These are phyloP conservation scores for Penicillium sp. DNA, from an alignment of 2,329 filamentous ascomycete genomes.

Conservation along the genomic window DNA sequence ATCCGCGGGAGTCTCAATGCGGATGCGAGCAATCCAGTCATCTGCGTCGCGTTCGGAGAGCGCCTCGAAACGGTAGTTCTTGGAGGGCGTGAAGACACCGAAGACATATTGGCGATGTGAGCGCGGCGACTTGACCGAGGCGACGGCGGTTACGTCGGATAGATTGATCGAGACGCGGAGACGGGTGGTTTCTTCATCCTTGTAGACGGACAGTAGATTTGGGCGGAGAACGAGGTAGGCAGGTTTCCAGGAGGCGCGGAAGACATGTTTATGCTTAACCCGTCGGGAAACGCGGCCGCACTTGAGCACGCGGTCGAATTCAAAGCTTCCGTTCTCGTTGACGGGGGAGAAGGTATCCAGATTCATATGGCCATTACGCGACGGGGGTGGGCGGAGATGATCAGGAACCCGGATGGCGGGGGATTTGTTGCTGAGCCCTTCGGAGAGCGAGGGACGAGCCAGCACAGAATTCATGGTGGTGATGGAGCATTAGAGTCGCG, in stretches of 20 bases:
- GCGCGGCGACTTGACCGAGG: constrained; percentile 84
- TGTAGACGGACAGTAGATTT: constrained; percentile 89
- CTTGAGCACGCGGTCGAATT: constrained; percentile 92
- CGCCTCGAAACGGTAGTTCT: constrained; percentile 89
- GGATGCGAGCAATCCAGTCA: constrained; percentile 82
- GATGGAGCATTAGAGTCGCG: not conserved
- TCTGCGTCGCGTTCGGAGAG: constrained; percentile 70
- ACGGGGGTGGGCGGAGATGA: constrained; percentile 23
- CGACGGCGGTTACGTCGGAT: constrained; percentile 86
- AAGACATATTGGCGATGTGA: constrained; percentile 85
- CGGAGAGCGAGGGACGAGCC: constrained; percentile 21
- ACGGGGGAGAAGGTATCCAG: constrained; percentile 77
- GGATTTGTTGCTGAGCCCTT: constrained; percentile 24
- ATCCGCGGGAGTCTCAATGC: constrained; percentile 77
- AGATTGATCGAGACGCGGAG: constrained; percentile 85
- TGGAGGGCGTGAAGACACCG: constrained; percentile 84
- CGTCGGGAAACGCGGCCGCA: constrained; percentile 82
- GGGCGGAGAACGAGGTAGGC: constrained; percentile 88
- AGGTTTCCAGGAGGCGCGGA: constrained; percentile 78
- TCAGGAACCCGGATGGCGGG: constrained; percentile 30
- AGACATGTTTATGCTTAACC: constrained; percentile 89
- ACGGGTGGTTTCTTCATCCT: constrained; percentile 84
- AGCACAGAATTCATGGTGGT: constrained; percentile 29
- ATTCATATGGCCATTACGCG: constrained; percentile 50
- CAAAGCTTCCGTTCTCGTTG: constrained; percentile 92